Evolutionary conservation across 2,329 filamentous ascomycete species (phyloP), one percentile per base, ranked within the genome.

Genomic region (Geoglossum cookeanum): DNA sequence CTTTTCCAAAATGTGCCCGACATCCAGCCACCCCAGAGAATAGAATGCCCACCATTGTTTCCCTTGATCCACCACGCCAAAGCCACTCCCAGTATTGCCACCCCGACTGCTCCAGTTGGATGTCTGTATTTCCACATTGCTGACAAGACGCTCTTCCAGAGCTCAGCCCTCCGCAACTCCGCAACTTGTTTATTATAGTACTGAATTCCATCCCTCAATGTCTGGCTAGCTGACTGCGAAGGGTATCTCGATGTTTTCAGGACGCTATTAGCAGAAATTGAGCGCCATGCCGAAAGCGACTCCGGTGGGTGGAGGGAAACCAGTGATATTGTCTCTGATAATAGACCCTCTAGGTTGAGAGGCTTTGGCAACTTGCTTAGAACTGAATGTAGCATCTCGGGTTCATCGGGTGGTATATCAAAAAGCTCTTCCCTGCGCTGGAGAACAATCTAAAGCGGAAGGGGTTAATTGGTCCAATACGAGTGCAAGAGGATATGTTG

Each of bases 341-440:
- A 84, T 56, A 96, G 77, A 6, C 73, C 74, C 62, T 98, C 91
- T 29, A 98, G 73, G 65, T 94, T 79, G 58, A 95, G 79, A 17
- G 84, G 83, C 55, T 81, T 78, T 0, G 92, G 92, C 5, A 98
- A 77, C 68, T 92, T 95, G 47, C 87, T 87, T 11, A 98, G 78
- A 39, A 87, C 83, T 59, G 84, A 86, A 68, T 95, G 89, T 29
- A 98, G 78, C 79, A 98, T 94, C 65, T 97, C 91, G 5, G 87
- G 84, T 67, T 95, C 89, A 62, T 94, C 85, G 22, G 75, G 69
- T 1, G 84, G 80, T n/a, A 88, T 85, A 55, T 87, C 84, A 61
- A 97, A 78, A n/a, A 98, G 78, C 69, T 96, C 89, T 37, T 81
- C 78, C 58, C 85, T 83, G 42, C 91, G 84, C 51, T 83, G 80